Conservation (phyloP, 805 yeast genomes). For the Candida morakotiae region DNA sequence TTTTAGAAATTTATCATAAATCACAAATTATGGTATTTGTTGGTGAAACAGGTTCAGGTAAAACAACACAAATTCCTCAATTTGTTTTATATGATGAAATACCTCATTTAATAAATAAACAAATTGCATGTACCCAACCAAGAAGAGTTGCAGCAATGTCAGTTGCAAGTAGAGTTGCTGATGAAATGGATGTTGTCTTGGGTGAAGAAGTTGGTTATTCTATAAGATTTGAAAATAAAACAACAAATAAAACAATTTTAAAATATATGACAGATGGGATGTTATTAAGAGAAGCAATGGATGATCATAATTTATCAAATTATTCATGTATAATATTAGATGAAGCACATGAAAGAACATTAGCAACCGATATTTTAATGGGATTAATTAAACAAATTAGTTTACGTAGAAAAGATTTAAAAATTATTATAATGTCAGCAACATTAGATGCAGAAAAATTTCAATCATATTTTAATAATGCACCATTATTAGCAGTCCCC, state of each 20-base stretch:
- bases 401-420: slow-evolving; percentile 77
- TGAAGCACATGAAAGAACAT: slow-evolving; percentile 97
- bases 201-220: slow-evolving; percentile 96
- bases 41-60: slow-evolving; percentile 99
- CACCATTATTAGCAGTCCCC: slow-evolving; percentile 93
- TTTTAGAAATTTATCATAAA: slow-evolving; percentile 74
- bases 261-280: slow-evolving; percentile 99
- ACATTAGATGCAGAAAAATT: slow-evolving; percentile 96
- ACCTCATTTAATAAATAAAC: slow-evolving; percentile 79
- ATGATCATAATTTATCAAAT: slow-evolving; percentile 74
- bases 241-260: slow-evolving; percentile 72
- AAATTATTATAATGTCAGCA: slow-evolving; percentile 94
- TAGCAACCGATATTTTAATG: slow-evolving; percentile 95
- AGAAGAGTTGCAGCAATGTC: slow-evolving; percentile 99
- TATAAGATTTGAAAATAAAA: slow-evolving; percentile 89
- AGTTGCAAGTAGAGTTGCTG: slow-evolving; percentile 95
- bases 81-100: slow-evolving; percentile 89
- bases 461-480: slow-evolving; percentile 82
- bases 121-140: slow-evolving; percentile 95
- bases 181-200: slow-evolving; percentile 88
- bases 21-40: slow-evolving; percentile 97
- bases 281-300: slow-evolving; percentile 96
- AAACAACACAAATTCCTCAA: slow-evolving; percentile 97
- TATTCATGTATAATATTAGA: slow-evolving; percentile 91
- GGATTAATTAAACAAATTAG: slow-evolving; percentile 85